These are phyloP conservation scores for Coprinellus micaceus DNA, from an alignment of 768 basidiomycete species.

Conservation along the genomic window DNA sequence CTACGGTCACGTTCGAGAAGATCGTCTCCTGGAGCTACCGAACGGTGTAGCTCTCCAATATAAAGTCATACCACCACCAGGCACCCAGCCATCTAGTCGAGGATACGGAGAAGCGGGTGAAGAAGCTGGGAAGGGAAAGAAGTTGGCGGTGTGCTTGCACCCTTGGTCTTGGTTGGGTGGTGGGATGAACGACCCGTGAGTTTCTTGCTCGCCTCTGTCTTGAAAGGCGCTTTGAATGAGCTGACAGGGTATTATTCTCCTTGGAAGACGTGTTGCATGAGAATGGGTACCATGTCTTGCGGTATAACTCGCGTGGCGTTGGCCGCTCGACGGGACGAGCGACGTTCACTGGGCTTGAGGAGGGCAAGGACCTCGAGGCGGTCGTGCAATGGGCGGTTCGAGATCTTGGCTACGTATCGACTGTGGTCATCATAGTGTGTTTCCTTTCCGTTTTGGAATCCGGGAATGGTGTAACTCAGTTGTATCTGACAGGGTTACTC, in stretches of 20 bases:
- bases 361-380: slow-evolving; percentile 66
- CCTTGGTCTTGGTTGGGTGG: slow-evolving; percentile 89
- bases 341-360: slow-evolving; percentile 67
- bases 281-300: slow-evolving; percentile 53
- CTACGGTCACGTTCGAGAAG: neutral
- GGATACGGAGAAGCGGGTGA: neutral
- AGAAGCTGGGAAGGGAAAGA: slow-evolving; percentile 21
- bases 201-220: slow-evolving; percentile 13
- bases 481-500: slow-evolving; percentile 64
- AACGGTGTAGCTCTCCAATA: neutral
- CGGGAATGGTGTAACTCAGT: slow-evolving; percentile 5
- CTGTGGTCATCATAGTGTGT: slow-evolving; percentile 60
- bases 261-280: slow-evolving; percentile 40
- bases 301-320: slow-evolving; percentile 77
- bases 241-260: slow-evolving; percentile 41
- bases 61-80: neutral
- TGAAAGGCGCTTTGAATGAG: neutral
- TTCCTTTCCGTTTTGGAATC: neutral
- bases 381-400: slow-evolving; percentile 54
- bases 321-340: slow-evolving; percentile 70
- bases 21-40: neutral
- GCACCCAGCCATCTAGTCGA: neutral
- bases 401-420: slow-evolving; percentile 32
- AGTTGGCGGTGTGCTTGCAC: slow-evolving; percentile 69
- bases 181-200: slow-evolving; percentile 72